Base-by-base conservation (phyloP, 2,329 filamentous ascomycete genomes). In the Leptographium wingfieldii region DNA sequence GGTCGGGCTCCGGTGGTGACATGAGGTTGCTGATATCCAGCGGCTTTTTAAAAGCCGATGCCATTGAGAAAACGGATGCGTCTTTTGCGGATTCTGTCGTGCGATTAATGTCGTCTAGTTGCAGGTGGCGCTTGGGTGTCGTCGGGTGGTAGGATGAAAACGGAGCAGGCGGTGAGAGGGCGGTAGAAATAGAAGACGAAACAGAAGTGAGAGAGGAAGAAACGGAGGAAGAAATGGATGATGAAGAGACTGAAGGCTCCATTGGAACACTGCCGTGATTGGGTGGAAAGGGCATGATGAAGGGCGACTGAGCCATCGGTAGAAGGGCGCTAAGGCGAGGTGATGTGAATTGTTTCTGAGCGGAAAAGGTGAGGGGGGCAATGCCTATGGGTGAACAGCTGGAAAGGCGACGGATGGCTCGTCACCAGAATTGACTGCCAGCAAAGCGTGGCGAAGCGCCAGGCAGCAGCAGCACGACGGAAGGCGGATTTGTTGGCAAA, bases 1-100 rank as follows among this genome's bases (percentile, higher is more conserved):
- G 76, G 40, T 75, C 68, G n/a, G 74, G 73, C 46, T 84, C 82
- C 27, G 82, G 82, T 38, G 83, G 83, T 27, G 83, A 85, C 77
- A 85, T 83, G 61, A 85, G 72, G 62, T 74, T 83, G 72, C 69
- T 77, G 64, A 81, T 79, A 63, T 78, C 74, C 58, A 77, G 66
- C 2, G 69, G 65, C 64, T 77, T 79, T 67, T 74, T 78, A 5
- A 38, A 38, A 14, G 3, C 33, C n/a, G 12, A 35, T 5, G 54
- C 38, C 38, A 46, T 56, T 31, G 22, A 27, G 38, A 29, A 43
- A n/a, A 22, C 25, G 10, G 54, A 56, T 22, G 7, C 2, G 10
- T 56, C 27, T 27, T 27, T 29, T 16, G 14, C 27, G 7, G 14
- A n/a, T 31, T 56, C 38, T 40, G 5, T 12, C n/a, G 55, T 14